These are phyloP conservation scores for Alternaria consortialis DNA, from an alignment of 2,329 filamentous ascomycete genomes.

Conservation along the genomic window DNA sequence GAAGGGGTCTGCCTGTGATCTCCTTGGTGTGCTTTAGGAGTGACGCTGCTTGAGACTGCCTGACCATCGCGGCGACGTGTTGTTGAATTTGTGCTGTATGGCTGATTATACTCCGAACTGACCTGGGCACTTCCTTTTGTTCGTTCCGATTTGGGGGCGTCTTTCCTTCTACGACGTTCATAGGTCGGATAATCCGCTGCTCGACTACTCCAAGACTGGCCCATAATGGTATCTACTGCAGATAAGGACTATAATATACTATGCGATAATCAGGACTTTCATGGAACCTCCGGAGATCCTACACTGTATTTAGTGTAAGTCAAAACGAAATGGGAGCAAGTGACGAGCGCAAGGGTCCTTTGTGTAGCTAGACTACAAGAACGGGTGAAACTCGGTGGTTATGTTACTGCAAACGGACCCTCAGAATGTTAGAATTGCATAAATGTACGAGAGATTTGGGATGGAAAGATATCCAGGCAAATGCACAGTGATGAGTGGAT, in stretches of 20 bases:
- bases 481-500: conserved; percentile 1
- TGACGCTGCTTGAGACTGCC: background rate
- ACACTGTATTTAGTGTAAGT: background rate
- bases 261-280: background rate
- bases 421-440: conserved; percentile 3
- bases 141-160: background rate
- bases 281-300: background rate
- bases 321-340: background rate
- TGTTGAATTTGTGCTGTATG: background rate
- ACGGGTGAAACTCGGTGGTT: background rate
- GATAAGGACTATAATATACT: background rate
- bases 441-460: background rate
- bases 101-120: background rate
- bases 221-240: conserved; percentile 6
- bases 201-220: conserved; percentile 15
- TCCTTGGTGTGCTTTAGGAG: background rate
- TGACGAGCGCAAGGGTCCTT: background rate
- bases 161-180: background rate
- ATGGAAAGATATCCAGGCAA: conserved; percentile 2
- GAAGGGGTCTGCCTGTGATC: background rate
- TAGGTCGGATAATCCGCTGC: background rate
- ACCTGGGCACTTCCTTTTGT: background rate
- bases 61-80: background rate
- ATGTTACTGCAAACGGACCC: background rate
- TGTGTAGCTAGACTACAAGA: conserved; percentile 1